phyloP scores from a whole-genome alignment of 2,329 filamentous ascomycete genomes.

The Endoconidiophora polonica region DNA sequence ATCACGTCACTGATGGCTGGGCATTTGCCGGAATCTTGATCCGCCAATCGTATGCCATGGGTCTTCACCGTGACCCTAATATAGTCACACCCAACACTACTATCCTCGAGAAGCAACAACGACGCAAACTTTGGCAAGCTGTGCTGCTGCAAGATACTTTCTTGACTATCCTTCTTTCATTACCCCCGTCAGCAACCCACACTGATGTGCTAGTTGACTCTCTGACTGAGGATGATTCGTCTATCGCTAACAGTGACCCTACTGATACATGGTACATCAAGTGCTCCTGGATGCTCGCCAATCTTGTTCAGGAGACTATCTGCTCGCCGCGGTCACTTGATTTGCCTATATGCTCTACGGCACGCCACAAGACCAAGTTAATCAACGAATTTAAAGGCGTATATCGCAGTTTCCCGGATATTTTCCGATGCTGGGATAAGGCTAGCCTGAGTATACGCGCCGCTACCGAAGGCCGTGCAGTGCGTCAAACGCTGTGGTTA shows the following conservation, averaged over 20 bases:
- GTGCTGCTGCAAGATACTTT: constrained; percentile 70
- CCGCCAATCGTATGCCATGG: constrained; percentile 67
- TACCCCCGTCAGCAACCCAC: constrained; percentile 63
- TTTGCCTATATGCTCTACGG: constrained; percentile 51
- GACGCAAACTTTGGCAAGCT: constrained; percentile 68
- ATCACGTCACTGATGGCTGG: constrained; percentile 70
- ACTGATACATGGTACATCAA: constrained; percentile 56
- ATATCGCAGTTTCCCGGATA: constrained; percentile 54
- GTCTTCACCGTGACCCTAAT: constrained; percentile 62
- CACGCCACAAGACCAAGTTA: constrained; percentile 52
- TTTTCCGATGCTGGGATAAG: constrained; percentile 52
- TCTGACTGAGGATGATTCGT: constrained; percentile 44
- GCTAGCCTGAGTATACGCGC: constrained; percentile 41
- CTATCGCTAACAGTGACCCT: constrained; percentile 41
- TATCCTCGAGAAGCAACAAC: constrained; percentile 58
- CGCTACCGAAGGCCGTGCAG: constrained; percentile 43
- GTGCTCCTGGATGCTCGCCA: constrained; percentile 63
- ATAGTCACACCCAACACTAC: constrained; percentile 51
- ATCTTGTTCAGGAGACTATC: constrained; percentile 60
- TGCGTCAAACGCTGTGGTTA: constrained; percentile 60
- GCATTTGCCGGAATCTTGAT: constrained; percentile 64
- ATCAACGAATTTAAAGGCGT: constrained; percentile 53
- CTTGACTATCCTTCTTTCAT: constrained; percentile 56
- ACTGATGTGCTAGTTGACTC: constrained; percentile 65
- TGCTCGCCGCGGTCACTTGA: constrained; percentile 60